Base-by-base conservation (phyloP, 768 basidiomycete genomes). In the Psilocybe subaeruginosa region DNA sequence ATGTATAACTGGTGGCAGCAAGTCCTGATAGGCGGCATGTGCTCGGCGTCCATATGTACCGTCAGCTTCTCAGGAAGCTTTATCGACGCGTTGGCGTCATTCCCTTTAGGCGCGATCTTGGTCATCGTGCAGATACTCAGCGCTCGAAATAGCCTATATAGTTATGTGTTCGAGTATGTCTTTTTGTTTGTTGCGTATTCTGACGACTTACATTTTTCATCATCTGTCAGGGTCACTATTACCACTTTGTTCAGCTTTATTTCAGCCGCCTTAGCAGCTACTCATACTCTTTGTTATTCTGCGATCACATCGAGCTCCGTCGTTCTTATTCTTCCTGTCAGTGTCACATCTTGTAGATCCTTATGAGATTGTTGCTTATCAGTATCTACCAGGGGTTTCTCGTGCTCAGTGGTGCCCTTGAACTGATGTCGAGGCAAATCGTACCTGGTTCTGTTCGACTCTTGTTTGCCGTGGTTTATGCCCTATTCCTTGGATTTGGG, bases 401-500 rank as follows among this genome's bases (percentile, higher is more conserved):
- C 54, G 85, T 91, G 8, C 81, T 91, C 12, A 82, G 79, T 66
- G 94, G 90, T 52, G 82, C 88, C 9, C 84, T 95, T 31, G 93
- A 95, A 69, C 75, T 94, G 19, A 85, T 91, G 60, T 89, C 91
- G 3, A 84, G 92, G 16, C 91, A 91, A 63, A 88, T 96, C 67
- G 86, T 93, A 31, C 81, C 91, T 0, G 92, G 94, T n/a, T 88
- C 91, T 9, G 92, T 95, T 33, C 82, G 92, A 41, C 79, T 95
- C 14, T 91, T 90, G 65, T 95, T 91, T 68, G 84, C 91, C 27
- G 79, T 91, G 55, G 82, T 91, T 59, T 95, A 95, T 69, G 87
- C 90, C n/a, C 78, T 89, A 16, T 89, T 88, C 71, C 78, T 90
- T 7, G 89, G 90, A 0, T 92, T 95, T 70, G 93, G 94, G 4